Evolutionary conservation across 345 rosid genomes (phyloP).

Genomic region (Pistacia integerrima): DNA sequence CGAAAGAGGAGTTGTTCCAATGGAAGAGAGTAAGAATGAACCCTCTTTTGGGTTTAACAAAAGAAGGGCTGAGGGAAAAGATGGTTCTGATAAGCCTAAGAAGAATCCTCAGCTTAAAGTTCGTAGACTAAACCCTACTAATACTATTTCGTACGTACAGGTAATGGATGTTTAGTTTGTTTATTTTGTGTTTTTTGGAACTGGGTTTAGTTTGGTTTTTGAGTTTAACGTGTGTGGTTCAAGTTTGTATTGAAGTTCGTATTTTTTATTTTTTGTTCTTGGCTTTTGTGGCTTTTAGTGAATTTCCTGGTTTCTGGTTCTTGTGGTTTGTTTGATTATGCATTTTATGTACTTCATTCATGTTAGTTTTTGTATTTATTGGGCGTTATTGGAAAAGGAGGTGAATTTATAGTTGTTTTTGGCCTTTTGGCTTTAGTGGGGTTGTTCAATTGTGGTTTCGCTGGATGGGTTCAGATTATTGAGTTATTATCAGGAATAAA

Average conservation of each 20-base stretch:
- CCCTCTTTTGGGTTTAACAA: constrained; percentile 67
- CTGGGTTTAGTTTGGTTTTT: constrained; percentile 14
- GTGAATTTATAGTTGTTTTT: not conserved
- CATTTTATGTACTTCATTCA: not conserved
- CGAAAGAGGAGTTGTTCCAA: constrained; percentile 18
- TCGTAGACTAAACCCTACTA: constrained; percentile 74
- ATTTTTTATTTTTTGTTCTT: not conserved
- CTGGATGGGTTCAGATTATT: not conserved
- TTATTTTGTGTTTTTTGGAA: not conserved
- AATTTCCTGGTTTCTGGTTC: not conserved
- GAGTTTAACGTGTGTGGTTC: not conserved
- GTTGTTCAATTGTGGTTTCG: not conserved
- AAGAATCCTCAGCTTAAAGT: constrained; percentile 71
- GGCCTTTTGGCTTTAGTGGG: not conserved
- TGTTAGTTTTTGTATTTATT: not conserved
- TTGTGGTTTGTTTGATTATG: constrained; percentile 1
- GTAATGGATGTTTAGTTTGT: constrained; percentile 32
- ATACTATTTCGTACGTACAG: constrained; percentile 91
- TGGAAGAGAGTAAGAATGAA: constrained; percentile 41
- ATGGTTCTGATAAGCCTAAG: constrained; percentile 55
- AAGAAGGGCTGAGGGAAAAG: constrained; percentile 80
- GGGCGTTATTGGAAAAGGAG: not conserved
- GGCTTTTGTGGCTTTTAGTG: not conserved
- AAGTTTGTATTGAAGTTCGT: not conserved
- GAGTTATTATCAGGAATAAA: not conserved